These are phyloP conservation scores for Endotrypanum monterogeii DNA, from an alignment of 208 protist species.

Conservation along the genomic window DNA sequence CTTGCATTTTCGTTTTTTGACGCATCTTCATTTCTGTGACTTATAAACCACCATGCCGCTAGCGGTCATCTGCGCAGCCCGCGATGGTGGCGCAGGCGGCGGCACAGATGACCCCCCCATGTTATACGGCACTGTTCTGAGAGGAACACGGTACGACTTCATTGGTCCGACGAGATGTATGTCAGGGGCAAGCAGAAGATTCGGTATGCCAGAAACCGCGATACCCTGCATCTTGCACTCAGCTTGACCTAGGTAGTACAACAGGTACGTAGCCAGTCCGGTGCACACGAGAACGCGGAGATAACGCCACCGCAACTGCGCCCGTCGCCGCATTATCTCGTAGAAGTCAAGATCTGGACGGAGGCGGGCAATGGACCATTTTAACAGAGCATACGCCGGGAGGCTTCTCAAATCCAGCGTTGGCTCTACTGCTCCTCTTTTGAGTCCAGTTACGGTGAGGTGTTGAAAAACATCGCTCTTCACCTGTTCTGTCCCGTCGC, in stretches of 20 bases:
- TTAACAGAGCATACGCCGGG: slow-evolving; percentile 57
- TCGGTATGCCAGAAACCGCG: slow-evolving; percentile 55
- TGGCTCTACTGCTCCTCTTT: background rate
- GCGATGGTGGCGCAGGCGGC: slow-evolving; percentile 15
- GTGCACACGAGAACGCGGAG: slow-evolving; percentile 78
- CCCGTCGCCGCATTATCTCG: slow-evolving; percentile 32
- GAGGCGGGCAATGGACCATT: slow-evolving; percentile 40
- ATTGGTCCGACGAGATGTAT: slow-evolving; percentile 55
- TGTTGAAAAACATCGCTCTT: slow-evolving; percentile 9
- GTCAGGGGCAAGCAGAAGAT: slow-evolving; percentile 71
- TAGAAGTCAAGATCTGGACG: slow-evolving; percentile 32
- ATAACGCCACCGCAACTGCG: slow-evolving; percentile 77
- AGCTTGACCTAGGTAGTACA: slow-evolving; percentile 63
- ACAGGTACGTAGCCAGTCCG: slow-evolving; percentile 72
- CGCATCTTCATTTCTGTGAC: slow-evolving; percentile 8
- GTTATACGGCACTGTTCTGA: slow-evolving; percentile 75
- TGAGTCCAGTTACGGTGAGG: no score
- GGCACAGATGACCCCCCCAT: slow-evolving; percentile 19
- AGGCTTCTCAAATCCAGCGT: slow-evolving; percentile 18
- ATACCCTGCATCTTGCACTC: slow-evolving; percentile 56
- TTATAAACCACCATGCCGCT: slow-evolving; percentile 79
- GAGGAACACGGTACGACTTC: slow-evolving; percentile 52
- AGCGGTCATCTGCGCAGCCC: slow-evolving; percentile 56
- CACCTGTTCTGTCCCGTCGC: slow-evolving; percentile 22
- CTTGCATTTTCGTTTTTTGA: no score